Evolutionary conservation across 2,329 filamentous ascomycete genomes (phyloP).

Genomic region (Colletotrichum sp.): DNA sequence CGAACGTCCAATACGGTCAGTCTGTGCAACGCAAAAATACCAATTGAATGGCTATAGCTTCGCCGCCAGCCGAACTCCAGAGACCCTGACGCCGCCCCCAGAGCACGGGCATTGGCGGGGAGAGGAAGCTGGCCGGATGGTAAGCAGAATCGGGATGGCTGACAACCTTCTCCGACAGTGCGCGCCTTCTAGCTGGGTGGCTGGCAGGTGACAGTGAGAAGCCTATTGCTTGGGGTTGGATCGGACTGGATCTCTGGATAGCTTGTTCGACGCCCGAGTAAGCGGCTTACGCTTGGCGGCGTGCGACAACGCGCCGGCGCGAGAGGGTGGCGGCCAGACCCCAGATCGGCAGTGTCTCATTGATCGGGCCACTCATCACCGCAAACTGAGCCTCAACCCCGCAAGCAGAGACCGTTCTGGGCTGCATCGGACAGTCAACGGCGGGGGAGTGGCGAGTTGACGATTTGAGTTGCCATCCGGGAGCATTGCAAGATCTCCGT

Average conservation of each 20-base stretch:
- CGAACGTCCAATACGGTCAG: not conserved
- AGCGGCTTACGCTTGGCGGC: not conserved
- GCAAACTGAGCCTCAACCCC: not conserved
- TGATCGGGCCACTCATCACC: not conserved
- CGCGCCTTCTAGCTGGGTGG: not conserved
- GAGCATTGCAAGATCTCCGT: not conserved
- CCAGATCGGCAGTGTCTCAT: conserved; percentile 3
- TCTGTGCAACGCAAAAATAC: not conserved
- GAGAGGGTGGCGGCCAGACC: not conserved
- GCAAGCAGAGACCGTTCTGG: not conserved
- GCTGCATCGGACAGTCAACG: not conserved
- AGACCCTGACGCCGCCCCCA: not conserved
- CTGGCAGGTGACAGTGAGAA: conserved; percentile 5
- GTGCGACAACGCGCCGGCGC: not conserved
- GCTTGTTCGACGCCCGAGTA: not conserved
- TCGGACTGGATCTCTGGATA: not conserved
- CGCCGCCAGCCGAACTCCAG: not conserved
- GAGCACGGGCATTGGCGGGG: not conserved
- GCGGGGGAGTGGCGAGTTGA: not conserved
- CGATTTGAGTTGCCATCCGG: not conserved
- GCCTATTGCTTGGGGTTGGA: not conserved
- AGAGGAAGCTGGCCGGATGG: not conserved
- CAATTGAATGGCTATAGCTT: not conserved
- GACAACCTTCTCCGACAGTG: conserved; percentile 1
- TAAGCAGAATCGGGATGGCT: not conserved